Evolutionary conservation across 192 early-diverging fungal genomes (phyloP).

Genomic region (Backusella liffmaniae): DNA sequence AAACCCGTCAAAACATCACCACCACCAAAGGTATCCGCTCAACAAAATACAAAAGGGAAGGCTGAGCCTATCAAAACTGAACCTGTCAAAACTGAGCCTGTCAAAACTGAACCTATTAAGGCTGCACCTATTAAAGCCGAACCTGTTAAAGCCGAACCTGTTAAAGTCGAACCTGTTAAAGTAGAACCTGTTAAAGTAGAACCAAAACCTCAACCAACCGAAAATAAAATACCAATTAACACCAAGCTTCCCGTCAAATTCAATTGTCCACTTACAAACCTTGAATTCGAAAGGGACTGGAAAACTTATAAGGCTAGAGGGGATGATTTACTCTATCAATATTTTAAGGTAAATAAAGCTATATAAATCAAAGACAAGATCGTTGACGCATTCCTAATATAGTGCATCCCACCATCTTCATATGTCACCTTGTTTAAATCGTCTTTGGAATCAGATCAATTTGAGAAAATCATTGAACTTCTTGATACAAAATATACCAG

Average conservation of each 20-base stretch:
- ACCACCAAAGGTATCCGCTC: neutral
- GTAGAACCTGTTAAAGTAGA: neutral
- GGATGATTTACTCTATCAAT: conserved; percentile 47
- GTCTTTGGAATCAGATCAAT: conserved; percentile 49
- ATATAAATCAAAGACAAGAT: neutral
- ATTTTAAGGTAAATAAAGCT: no score
- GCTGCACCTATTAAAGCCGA: neutral
- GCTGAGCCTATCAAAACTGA: neutral
- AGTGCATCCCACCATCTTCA: conserved; percentile 43
- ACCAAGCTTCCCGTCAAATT: neutral
- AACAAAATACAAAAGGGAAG: neutral
- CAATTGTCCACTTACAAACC: conserved; percentile 42
- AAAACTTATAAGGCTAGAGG: conserved; percentile 52
- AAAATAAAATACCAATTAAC: neutral
- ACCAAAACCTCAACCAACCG: neutral
- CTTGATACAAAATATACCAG: conserved; percentile 33
- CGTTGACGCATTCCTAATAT: neutral
- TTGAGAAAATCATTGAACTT: conserved; percentile 45
- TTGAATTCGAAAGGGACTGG: conserved; percentile 77
- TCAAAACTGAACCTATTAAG: neutral
- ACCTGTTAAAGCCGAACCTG: neutral
- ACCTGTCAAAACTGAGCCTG: neutral
- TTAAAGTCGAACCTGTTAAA: no score
- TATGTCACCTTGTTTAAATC: conserved; percentile 43
- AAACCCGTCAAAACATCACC: neutral